Conservation (phyloP, 768 basidiomycete species). For the Leccinum barrowsii region DNA sequence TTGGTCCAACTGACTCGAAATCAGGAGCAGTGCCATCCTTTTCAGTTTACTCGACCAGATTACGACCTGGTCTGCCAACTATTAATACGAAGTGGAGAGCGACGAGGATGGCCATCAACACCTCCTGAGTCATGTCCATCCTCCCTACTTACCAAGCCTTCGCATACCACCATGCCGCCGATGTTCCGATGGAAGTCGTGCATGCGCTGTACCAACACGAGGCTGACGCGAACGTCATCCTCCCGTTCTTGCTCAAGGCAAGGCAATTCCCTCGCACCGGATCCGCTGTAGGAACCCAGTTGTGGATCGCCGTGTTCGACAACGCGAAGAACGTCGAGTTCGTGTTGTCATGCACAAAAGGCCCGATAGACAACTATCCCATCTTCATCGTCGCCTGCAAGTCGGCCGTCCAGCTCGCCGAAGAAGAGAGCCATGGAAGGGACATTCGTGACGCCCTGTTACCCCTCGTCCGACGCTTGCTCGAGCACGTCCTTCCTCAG, state of each 20-base stretch:
- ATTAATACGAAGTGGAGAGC: background rate
- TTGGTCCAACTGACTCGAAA: background rate
- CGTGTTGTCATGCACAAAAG: constrained; percentile 55
- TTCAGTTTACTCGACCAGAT: background rate
- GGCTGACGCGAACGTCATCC: constrained; percentile 37
- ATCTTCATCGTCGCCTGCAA: constrained; percentile 35
- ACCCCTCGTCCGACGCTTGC: constrained; percentile 11
- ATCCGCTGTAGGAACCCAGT: constrained; percentile 1
- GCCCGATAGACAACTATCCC: constrained; percentile 58
- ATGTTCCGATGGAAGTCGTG: constrained; percentile 29
- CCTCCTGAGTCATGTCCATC: constrained; percentile 18
- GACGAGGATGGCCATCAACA: background rate
- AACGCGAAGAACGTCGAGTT: constrained; percentile 23
- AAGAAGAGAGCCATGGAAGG: constrained; percentile 9
- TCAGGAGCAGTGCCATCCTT: background rate
- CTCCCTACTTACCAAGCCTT: background rate
- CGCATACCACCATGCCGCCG: constrained; percentile 4
- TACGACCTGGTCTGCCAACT: background rate
- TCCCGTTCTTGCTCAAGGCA: constrained; percentile 37
- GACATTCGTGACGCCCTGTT: constrained; percentile 3
- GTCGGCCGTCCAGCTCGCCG: constrained; percentile 8
- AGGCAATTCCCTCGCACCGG: background rate
- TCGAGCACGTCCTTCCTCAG: constrained; percentile 9
- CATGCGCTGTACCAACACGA: constrained; percentile 28
- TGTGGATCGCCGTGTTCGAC: constrained; percentile 33